These are phyloP conservation scores for Lipomyces kockii DNA, from an alignment of 805 yeast genomes.

Conservation along the genomic window DNA sequence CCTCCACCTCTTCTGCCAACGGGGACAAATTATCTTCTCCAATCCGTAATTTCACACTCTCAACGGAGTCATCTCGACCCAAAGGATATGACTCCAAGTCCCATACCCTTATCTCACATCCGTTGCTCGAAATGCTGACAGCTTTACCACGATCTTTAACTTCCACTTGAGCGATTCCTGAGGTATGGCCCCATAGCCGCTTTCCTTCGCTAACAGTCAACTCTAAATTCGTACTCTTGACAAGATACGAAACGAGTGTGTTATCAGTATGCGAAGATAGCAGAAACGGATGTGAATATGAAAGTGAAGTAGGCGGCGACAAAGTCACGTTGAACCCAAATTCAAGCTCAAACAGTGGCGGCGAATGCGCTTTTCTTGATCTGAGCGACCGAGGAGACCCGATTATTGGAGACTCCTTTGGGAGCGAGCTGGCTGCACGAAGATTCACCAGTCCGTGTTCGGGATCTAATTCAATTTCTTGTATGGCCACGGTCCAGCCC, in stretches of 20 bases:
- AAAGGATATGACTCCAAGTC: conserved; percentile 15
- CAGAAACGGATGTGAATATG: conserved; percentile 33
- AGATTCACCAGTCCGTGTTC: conserved; percentile 10
- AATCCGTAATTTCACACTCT: conserved; percentile 18
- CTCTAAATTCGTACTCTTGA: conserved; percentile 20
- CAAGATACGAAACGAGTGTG: conserved; percentile 25
- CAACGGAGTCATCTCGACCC: neutral
- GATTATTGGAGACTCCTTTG: conserved; percentile 3
- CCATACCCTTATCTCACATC: conserved; percentile 30
- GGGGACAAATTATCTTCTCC: neutral
- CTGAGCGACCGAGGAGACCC: neutral
- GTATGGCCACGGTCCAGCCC: conserved; percentile 27
- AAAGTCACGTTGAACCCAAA: neutral
- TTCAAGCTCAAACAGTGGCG: neutral
- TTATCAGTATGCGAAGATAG: conserved; percentile 30
- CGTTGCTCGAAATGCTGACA: conserved; percentile 25
- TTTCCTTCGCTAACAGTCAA: conserved; percentile 14
- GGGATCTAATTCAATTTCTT: conserved; percentile 29
- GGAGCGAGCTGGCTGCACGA: conserved; percentile 27
- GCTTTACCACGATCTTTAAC: conserved; percentile 31
- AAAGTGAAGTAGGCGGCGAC: conserved; percentile 22
- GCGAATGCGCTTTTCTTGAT: neutral
- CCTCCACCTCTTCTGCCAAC: neutral
- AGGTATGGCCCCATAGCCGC: conserved; percentile 32
- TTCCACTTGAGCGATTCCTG: conserved; percentile 22